Base-by-base conservation (phyloP, 345 rosid genomes). In the Bruguiera gymnorhiza region DNA sequence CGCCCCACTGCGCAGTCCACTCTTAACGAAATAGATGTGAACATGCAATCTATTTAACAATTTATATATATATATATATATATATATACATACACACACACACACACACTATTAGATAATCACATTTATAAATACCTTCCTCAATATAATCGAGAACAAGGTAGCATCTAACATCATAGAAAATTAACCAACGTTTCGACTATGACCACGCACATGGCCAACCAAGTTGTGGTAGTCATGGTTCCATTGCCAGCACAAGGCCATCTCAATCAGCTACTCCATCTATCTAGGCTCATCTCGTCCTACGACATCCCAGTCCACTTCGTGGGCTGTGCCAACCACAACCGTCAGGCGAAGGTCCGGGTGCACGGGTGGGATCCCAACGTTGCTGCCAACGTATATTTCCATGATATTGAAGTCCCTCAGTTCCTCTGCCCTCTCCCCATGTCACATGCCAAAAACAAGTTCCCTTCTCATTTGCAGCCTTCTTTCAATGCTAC, bases 181-280 rank as follows among this genome's bases (percentile, higher is more conserved):
- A 43, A 43, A 43, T 11, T 3, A 43, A 3, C 50, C 18, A 13
- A 0, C 50, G 13, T 43, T 43, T 43, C 46, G 46, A 43, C 50
- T 0, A 11, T 39, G 46, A 10, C 46, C 46, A 39, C 0, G 0
- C 5, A 43, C 50, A 43, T 13, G 19, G 50, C 50, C 50, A 43
- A 43, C 50, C 60, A 73, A 24, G 80, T 77, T 30, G 72, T 67
- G 6, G 81, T 78, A 18, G 81, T 85, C 2, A 75, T 85, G 78
- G 81, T 85, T n/a, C 89, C 89, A 15, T 75, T 83, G n/a, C 89
- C 86, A 11, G 83, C 83, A 7, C 86, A 85, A 53, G 89, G 86
- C 68, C 89, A 85, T 57, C 82, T 85, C 46, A 83, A 83, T 73
- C 89, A 83, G 60, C 84, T 85, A 56, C 85, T 85, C 65, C 86